Evolutionary conservation across 768 basidiomycete genomes (phyloP).

Genomic region (Russula sp.): DNA sequence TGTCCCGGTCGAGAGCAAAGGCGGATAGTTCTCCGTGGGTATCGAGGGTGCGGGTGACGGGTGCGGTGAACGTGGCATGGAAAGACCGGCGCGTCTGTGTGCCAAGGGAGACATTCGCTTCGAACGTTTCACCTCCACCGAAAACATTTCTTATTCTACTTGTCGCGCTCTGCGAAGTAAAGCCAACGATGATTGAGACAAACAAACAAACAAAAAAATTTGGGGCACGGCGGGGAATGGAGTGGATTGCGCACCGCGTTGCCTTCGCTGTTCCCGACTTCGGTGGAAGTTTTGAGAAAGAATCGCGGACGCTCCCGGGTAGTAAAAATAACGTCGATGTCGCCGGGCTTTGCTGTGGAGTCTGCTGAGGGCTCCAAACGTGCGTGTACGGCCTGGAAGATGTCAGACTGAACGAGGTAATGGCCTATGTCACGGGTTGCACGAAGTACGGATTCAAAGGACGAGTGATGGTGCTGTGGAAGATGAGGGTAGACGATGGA

Average conservation of each 20-base stretch:
- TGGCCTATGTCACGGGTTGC: slow-evolving; percentile 65
- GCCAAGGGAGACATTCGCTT: slow-evolving; percentile 78
- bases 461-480: slow-evolving; percentile 32
- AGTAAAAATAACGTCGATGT: slow-evolving; percentile 78
- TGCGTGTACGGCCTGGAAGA: slow-evolving; percentile 69
- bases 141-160: slow-evolving; percentile 84
- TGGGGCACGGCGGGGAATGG: slow-evolving; percentile 5
- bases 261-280: slow-evolving; percentile 91
- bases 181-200: slow-evolving; percentile 25
- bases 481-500: slow-evolving; percentile 71
- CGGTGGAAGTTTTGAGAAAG: slow-evolving; percentile 79
- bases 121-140: slow-evolving; percentile 86
- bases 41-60: slow-evolving; percentile 57
- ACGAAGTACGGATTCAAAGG: slow-evolving; percentile 66
- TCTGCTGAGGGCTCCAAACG: slow-evolving; percentile 57
- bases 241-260: slow-evolving; percentile 66
- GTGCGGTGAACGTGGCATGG: slow-evolving; percentile 62
- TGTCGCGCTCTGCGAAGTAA: slow-evolving; percentile 62
- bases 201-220: too few relatives aligned
- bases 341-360: slow-evolving; percentile 51
- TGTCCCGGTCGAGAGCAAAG: slow-evolving; percentile 77
- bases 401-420: slow-evolving; percentile 66
- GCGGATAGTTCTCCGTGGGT: slow-evolving; percentile 68
- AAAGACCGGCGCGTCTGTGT: slow-evolving; percentile 86
- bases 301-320: slow-evolving; percentile 73